Percentiles rank a stretch among this genome's conserved stretches.
Evolutionary conservation across 208 protist genomes (phyloP).

Genomic region (Trypanosoma cruzi): DNA sequence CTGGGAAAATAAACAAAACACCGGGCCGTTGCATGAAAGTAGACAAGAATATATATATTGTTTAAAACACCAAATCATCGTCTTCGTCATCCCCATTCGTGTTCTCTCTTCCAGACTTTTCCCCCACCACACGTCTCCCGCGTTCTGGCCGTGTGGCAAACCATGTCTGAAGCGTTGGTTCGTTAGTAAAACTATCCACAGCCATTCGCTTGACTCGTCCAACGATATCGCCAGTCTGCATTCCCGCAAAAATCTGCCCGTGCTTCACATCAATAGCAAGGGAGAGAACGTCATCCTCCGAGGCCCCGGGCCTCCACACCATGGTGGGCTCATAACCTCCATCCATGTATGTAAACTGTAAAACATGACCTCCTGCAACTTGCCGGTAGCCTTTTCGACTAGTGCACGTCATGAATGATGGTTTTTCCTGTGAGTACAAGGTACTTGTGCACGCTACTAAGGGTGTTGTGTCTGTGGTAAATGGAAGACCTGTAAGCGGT

Average conservation of each 20-base stretch:
- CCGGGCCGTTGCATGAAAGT: no score
- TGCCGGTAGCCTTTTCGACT: slow-evolving; percentile 48
- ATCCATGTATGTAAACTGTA: slow-evolving; percentile 36
- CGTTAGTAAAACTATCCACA: slow-evolving; percentile 6
- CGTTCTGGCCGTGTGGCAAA: slow-evolving; percentile 40
- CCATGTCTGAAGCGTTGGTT: slow-evolving; percentile 34
- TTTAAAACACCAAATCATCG: slow-evolving; percentile 16
- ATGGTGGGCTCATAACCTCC: slow-evolving; percentile 9
- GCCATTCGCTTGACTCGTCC: slow-evolving; percentile 28
- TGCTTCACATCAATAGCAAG: slow-evolving; percentile 38
- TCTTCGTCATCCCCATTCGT: slow-evolving; percentile 24
- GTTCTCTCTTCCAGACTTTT: slow-evolving; percentile 41
- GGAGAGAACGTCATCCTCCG: slow-evolving; percentile 70
- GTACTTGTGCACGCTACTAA: slow-evolving; percentile 30
- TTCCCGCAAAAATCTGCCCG: slow-evolving; percentile 58
- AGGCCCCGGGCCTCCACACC: slow-evolving; percentile 36
- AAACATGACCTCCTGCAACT: slow-evolving; percentile 61
- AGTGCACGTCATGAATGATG: slow-evolving; percentile 56
- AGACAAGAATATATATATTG: neutral
- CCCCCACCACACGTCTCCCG: slow-evolving; percentile 27
- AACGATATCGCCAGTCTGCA: slow-evolving; percentile 60
- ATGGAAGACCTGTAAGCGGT: slow-evolving; percentile 33
- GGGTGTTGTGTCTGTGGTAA: slow-evolving; percentile 46
- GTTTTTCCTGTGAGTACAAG: slow-evolving; percentile 9
- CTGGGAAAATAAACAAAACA: no score